Conservation (phyloP, 2,329 filamentous ascomycete genomes). For the Fusarium sp. region DNA sequence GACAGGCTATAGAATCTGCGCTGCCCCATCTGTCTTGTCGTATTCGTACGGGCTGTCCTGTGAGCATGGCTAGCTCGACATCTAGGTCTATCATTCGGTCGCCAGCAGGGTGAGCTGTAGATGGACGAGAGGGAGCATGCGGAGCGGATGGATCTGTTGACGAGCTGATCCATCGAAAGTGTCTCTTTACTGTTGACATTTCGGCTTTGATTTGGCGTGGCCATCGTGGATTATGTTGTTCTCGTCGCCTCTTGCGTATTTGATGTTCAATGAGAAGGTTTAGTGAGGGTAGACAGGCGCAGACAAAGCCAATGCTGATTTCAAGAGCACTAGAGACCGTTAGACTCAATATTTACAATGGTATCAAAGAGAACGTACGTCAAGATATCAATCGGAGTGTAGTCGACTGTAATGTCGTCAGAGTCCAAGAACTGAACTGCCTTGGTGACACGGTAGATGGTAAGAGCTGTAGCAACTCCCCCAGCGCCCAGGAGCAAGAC, state of each 20-base stretch:
- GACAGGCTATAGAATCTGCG: slow-evolving; percentile 11
- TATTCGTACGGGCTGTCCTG: slow-evolving; percentile 31
- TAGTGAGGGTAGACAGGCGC: slow-evolving; percentile 41
- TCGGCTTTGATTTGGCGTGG: slow-evolving; percentile 7
- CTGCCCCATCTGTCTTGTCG: slow-evolving; percentile 6
- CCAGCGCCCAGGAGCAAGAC: slow-evolving; percentile 39
- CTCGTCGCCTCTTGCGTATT: slow-evolving; percentile 26
- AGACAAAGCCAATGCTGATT: slow-evolving; percentile 43
- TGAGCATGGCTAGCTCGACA: slow-evolving; percentile 44
- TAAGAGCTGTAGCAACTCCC: slow-evolving; percentile 41
- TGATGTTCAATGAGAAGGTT: slow-evolving; percentile 38
- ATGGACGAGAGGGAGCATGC: slow-evolving; percentile 1
- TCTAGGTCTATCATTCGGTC: slow-evolving; percentile 36
- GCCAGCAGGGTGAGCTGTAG: not conserved
- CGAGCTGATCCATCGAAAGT: slow-evolving; percentile 36
- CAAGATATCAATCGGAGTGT: slow-evolving; percentile 33
- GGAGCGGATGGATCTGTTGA: slow-evolving; percentile 18
- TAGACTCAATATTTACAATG: not conserved
- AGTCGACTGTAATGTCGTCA: slow-evolving; percentile 41
- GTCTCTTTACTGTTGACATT: slow-evolving; percentile 12
- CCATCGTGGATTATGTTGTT: slow-evolving; percentile 1
- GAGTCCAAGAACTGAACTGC: slow-evolving; percentile 34
- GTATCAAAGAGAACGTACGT: slow-evolving; percentile 17
- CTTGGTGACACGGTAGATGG: slow-evolving; percentile 27
- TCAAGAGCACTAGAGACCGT: slow-evolving; percentile 26